These are phyloP conservation scores for Malbranchea zuffiana DNA, from an alignment of 2,329 filamentous ascomycete genomes.

Conservation along the genomic window DNA sequence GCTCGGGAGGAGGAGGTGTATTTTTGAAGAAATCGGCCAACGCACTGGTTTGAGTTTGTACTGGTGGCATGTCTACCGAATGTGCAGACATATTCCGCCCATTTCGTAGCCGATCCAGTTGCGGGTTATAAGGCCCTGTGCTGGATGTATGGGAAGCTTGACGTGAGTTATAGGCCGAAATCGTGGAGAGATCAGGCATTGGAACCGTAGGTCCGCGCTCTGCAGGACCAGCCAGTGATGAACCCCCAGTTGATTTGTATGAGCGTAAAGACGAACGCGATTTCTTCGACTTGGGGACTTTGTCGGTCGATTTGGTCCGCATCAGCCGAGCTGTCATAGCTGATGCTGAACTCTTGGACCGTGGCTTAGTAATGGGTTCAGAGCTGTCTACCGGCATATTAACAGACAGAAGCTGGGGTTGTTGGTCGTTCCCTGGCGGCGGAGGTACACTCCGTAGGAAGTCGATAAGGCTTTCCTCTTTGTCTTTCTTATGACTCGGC, in stretches of 20 bases:
- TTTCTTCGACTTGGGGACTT: conserved; percentile 21
- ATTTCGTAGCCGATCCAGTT: conserved; percentile 29
- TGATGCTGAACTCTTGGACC: conserved; percentile 17
- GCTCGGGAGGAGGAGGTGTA: conserved; percentile 50
- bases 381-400: conserved; percentile 12
- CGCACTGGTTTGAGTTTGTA: conserved; percentile 46
- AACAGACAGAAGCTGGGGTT: conserved; percentile 24
- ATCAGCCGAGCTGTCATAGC: conserved; percentile 29
- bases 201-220: conserved; percentile 4
- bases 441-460: conserved; percentile 39
- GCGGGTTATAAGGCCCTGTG: conserved; percentile 27
- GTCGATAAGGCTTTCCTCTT: conserved; percentile 40
- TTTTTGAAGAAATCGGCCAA: conserved; percentile 62
- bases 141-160: conserved; percentile 2
- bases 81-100: conserved; percentile 9
- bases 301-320: conserved; percentile 24
- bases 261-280: conserved; percentile 26
- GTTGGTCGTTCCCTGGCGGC: conserved; percentile 24
- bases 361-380: conserved; percentile 8
- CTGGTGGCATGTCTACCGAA: not conserved
- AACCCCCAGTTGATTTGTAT: conserved; percentile 13
- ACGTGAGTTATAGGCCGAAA: not conserved
- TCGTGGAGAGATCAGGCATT: not conserved
- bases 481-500: conserved; percentile 27
- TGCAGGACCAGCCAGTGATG: too few relatives aligned